phyloP scores from a whole-genome alignment of 768 basidiomycete species.

The Lentinus brumalis region DNA sequence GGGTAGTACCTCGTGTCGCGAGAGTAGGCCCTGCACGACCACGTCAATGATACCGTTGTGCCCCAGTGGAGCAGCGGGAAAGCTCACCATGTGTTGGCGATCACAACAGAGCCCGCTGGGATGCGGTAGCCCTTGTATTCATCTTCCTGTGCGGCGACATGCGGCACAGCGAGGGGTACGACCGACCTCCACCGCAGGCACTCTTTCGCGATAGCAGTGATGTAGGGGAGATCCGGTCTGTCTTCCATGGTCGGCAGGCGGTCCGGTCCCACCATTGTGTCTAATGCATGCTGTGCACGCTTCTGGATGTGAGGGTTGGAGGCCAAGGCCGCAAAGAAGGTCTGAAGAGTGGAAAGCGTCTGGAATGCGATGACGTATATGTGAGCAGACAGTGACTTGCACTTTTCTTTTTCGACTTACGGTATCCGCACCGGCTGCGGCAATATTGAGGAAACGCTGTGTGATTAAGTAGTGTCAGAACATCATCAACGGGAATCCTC shows the following conservation, averaged over 20 bases:
- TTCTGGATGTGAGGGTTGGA: conserved; percentile 17
- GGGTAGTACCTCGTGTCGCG: conserved; percentile 15
- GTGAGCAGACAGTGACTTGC: too few species aligned
- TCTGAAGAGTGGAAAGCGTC: conserved; percentile 10
- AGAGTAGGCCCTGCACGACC: conserved; percentile 2
- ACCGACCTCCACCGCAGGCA: conserved; percentile 21
- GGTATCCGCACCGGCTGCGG: too few species aligned
- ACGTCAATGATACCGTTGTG: neutral
- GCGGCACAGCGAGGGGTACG: conserved; percentile 18
- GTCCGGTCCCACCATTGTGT: conserved; percentile 20
- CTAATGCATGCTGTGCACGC: conserved; percentile 19
- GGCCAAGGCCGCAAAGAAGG: conserved; percentile 21
- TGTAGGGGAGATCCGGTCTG: conserved; percentile 21
- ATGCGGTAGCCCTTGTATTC: conserved; percentile 20
- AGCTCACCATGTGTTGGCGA: conserved; percentile 19
- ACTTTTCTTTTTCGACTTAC: too few species aligned
- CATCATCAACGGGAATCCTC: too few species aligned
- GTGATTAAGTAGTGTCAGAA: too few species aligned
- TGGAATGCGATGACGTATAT: neutral
- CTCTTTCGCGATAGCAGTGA: conserved; percentile 25
- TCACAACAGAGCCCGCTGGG: conserved; percentile 17
- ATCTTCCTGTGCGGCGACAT: conserved; percentile 18
- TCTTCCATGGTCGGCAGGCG: conserved; percentile 26
- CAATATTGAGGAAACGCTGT: too few species aligned
- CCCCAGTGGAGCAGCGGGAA: neutral